Percentiles rank a stretch among this genome's conserved stretches.
Evolutionary conservation across 2,329 filamentous ascomycete species (phyloP).

Genomic region (Cladosporium sphaerospermum): DNA sequence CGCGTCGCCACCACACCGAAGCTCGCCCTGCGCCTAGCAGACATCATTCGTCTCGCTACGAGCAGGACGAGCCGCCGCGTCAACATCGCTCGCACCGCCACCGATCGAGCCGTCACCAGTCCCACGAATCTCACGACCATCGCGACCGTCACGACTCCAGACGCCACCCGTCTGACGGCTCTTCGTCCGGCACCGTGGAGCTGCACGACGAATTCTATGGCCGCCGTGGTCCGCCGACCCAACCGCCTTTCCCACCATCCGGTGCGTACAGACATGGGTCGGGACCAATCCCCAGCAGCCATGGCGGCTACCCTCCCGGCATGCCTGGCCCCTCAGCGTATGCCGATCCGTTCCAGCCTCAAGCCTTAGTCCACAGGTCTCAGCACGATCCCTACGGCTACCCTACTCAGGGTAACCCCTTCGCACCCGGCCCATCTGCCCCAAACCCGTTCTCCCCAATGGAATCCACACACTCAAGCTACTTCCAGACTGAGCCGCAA

Average conservation of each 20-base stretch:
- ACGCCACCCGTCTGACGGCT: conserved; percentile 30
- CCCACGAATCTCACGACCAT: conserved; percentile 17
- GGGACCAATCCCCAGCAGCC: conserved; percentile 19
- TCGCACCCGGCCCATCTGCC: conserved; percentile 24
- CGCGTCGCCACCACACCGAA: conserved; percentile 31
- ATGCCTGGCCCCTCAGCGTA: conserved; percentile 23
- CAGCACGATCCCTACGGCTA: conserved; percentile 35
- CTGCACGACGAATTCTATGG: conserved; percentile 40
- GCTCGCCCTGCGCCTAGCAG: conserved; percentile 29
- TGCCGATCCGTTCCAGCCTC: conserved; percentile 19
- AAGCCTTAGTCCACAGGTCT: conserved; percentile 24
- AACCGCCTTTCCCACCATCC: conserved; percentile 26
- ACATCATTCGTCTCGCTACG: conserved; percentile 35
- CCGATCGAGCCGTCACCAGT: conserved; percentile 20
- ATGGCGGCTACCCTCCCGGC: conserved; percentile 30
- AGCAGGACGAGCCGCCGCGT: conserved; percentile 18
- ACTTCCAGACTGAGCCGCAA: conserved; percentile 29
- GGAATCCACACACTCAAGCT: conserved; percentile 25
- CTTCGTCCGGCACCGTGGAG: conserved; percentile 36
- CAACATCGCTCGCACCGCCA: conserved; percentile 22
- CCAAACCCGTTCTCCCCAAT: conserved; percentile 29
- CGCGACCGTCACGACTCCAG: conserved; percentile 19
- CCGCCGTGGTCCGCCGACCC: conserved; percentile 31
- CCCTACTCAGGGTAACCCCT: conserved; percentile 32
- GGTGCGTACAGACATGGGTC: conserved; percentile 23